These are phyloP conservation scores for Periconia macrospinosa DNA, from an alignment of 2,329 filamentous ascomycete genomes.

Conservation along the genomic window DNA sequence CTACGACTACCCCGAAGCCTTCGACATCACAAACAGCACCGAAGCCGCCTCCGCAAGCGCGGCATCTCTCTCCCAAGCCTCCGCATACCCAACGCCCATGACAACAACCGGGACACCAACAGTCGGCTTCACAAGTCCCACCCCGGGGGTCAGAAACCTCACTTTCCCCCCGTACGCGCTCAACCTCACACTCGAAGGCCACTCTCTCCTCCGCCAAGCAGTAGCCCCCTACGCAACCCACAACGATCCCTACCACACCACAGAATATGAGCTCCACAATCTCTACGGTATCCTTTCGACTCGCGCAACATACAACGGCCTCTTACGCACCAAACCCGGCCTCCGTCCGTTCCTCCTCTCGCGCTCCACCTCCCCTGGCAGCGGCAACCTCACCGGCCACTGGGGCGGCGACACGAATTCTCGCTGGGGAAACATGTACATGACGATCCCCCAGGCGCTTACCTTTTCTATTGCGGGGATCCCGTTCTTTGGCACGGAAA, in stretches of 20 bases:
- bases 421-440: slow-evolving; percentile 69
- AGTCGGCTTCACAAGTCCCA: slow-evolving; percentile 57
- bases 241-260: not conserved
- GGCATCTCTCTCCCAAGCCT: slow-evolving; percentile 52
- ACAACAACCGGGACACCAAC: slow-evolving; percentile 19
- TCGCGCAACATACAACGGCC: slow-evolving; percentile 70
- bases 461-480: slow-evolving; percentile 68
- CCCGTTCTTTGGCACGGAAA: slow-evolving; percentile 69
- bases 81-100: slow-evolving; percentile 34
- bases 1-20: slow-evolving; percentile 65
- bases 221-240: not conserved
- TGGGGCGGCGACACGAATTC: slow-evolving; percentile 67
- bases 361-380: slow-evolving; percentile 71
- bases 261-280: slow-evolving; percentile 52
- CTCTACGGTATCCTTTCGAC: slow-evolving; percentile 71
- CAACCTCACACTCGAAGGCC: slow-evolving; percentile 70
- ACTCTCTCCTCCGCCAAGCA: slow-evolving; percentile 46
- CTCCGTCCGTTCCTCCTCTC: slow-evolving; percentile 71
- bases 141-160: slow-evolving; percentile 63
- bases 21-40: slow-evolving; percentile 65
- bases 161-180: slow-evolving; percentile 73
- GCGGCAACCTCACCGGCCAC: slow-evolving; percentile 59
- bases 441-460: slow-evolving; percentile 72
- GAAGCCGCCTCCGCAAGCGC: slow-evolving; percentile 62
- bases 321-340: slow-evolving; percentile 67